These are phyloP conservation scores for Wickerhamomyces pijperi DNA, from an alignment of 805 yeast genomes.

Conservation along the genomic window DNA sequence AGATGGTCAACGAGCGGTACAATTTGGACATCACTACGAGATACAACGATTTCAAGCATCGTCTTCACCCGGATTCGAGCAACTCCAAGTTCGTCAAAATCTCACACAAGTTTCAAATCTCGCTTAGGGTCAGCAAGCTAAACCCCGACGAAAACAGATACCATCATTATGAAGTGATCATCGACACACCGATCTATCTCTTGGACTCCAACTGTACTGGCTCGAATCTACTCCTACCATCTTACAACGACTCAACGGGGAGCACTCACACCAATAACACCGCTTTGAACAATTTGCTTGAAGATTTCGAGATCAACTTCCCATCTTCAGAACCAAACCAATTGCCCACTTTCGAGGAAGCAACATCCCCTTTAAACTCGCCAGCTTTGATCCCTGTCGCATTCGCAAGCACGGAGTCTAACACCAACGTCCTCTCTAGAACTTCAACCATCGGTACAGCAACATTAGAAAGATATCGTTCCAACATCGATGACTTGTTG, in stretches of 20 bases:
- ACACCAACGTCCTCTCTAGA: background rate
- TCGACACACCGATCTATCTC: conserved; percentile 61
- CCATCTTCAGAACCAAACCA: conserved; percentile 18
- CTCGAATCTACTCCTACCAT: conserved; percentile 28
- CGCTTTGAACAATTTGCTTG: background rate
- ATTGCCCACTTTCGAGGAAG: conserved; percentile 60
- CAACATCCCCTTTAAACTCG: conserved; percentile 34
- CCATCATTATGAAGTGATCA: conserved; percentile 73
- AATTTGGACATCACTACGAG: conserved; percentile 6
- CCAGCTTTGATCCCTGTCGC: background rate
- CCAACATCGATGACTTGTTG: background rate
- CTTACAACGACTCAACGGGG: conserved; percentile 14
- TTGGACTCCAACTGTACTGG: conserved; percentile 31
- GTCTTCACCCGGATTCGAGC: conserved; percentile 37
- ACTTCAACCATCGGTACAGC: background rate
- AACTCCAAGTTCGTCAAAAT: conserved; percentile 53
- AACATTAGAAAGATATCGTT: background rate
- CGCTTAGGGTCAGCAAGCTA: conserved; percentile 49
- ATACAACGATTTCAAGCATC: conserved; percentile 10
- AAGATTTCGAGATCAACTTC: background rate
- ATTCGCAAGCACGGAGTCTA: background rate
- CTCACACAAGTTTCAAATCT: conserved; percentile 59
- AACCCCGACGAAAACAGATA: conserved; percentile 36
- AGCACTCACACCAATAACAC: too few species aligned
- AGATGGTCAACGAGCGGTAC: conserved; percentile 6